Conservation (phyloP, 306 rosid species). For the Cucurbita ficifolia region DNA sequence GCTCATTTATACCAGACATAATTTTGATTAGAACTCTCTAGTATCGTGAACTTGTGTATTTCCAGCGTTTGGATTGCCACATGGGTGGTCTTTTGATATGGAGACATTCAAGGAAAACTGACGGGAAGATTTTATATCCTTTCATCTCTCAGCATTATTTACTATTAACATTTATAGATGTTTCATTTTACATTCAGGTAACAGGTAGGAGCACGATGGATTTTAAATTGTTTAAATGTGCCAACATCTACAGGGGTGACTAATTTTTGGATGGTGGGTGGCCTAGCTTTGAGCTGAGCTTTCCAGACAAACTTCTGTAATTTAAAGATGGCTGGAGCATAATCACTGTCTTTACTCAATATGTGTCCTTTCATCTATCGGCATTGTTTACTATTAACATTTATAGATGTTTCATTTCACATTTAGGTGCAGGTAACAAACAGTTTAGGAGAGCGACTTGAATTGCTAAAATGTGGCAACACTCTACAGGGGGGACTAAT, state of each 20-base stretch:
- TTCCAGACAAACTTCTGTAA: not conserved
- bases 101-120: constrained; percentile 5
- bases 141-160: not conserved
- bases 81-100: constrained; percentile 10
- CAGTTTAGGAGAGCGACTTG: not conserved
- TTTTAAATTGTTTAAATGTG: not conserved
- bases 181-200: not conserved
- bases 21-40: not conserved
- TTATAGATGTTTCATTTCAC: constrained; percentile 8
- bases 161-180: constrained; percentile 8
- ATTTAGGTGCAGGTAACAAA: not conserved
- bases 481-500: not conserved
- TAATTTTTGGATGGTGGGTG: not conserved
- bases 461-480: not conserved
- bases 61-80: not conserved
- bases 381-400: constrained; percentile 1
- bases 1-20: not conserved
- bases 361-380: not conserved
- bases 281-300: not conserved
- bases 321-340: not conserved
- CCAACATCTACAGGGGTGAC: not conserved
- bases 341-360: not conserved
- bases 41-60: not conserved
- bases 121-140: not conserved
- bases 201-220: not conserved